These are phyloP conservation scores for Leishmania tropica DNA, from an alignment of 208 protist genomes.

Conservation along the genomic window DNA sequence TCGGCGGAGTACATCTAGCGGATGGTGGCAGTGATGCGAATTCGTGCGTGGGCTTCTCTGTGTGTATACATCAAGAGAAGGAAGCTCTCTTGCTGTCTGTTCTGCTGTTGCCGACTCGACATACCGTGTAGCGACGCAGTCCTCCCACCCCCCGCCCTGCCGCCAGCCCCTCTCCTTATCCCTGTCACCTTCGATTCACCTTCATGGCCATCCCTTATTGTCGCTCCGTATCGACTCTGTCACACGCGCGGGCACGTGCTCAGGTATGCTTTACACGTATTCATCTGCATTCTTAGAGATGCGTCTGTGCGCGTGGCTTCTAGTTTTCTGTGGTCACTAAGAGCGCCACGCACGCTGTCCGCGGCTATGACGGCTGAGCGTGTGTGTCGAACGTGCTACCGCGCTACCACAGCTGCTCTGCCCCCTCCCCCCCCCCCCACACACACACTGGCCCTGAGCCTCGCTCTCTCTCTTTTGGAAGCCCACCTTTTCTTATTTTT, in stretches of 20 bases:
- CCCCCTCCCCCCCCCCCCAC: background rate
- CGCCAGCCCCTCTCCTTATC: background rate
- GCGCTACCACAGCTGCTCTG: background rate
- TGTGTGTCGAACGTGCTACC: background rate
- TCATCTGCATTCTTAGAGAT: background rate
- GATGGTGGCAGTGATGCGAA: background rate
- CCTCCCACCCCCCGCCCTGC: background rate
- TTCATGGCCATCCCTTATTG: background rate
- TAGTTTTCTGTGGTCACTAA: background rate
- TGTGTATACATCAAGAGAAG: background rate
- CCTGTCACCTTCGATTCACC: background rate
- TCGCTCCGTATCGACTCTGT: constrained; percentile 3
- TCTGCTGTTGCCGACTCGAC: background rate
- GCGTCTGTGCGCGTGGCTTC: background rate
- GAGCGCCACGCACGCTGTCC: background rate
- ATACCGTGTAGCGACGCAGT: background rate
- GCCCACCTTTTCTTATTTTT: too few species aligned
- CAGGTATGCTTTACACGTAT: background rate
- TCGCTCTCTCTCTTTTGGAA: background rate
- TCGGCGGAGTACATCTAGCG: background rate
- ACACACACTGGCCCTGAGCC: background rate
- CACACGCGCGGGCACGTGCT: background rate
- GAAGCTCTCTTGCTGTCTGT: background rate
- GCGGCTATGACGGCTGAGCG: background rate
- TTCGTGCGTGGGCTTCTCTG: background rate